Conservation (phyloP, 1,284 basidiomycete species). For the Taiwanofungus camphoratus region DNA sequence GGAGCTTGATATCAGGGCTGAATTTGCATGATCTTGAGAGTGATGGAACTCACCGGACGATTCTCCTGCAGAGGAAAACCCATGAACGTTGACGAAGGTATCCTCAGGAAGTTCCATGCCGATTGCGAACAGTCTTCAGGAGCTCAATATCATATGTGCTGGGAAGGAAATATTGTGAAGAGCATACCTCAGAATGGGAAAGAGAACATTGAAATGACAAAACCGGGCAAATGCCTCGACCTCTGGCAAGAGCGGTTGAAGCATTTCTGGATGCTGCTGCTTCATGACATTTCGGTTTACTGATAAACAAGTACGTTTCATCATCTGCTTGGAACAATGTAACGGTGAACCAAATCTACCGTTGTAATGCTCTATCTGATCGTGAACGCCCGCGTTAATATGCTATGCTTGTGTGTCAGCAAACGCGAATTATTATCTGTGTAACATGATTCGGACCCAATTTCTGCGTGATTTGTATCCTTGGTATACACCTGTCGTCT, state of each 20-base stretch:
- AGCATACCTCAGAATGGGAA: slow-evolving; percentile 42
- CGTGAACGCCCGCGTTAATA: slow-evolving; percentile 48
- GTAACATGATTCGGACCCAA: slow-evolving; percentile 33
- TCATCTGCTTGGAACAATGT: neutral
- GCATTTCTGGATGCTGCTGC: slow-evolving; percentile 39
- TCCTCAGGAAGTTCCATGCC: slow-evolving; percentile 30
- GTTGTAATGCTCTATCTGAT: slow-evolving; percentile 55
- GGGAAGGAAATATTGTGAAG: neutral
- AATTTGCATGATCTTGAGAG: too few relatives aligned
- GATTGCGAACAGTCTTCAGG: slow-evolving; percentile 36
- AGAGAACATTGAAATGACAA: slow-evolving; percentile 45
- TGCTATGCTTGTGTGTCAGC: slow-evolving; percentile 29
- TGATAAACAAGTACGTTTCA: slow-evolving; percentile 14
- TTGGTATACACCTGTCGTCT: slow-evolving; percentile 46
- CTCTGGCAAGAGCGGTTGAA: slow-evolving; percentile 53
- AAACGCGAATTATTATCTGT: neutral
- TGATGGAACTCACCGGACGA: slow-evolving; percentile 26
- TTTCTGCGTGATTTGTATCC: slow-evolving; percentile 55
- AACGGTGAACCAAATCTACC: too few relatives aligned
- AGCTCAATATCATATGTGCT: neutral
- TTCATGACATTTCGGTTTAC: slow-evolving; percentile 43
- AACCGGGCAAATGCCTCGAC: slow-evolving; percentile 44
- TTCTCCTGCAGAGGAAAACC: slow-evolving; percentile 22
- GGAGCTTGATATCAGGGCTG: too few relatives aligned
- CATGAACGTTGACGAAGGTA: slow-evolving; percentile 25